Base-by-base conservation (phyloP, 768 basidiomycete genomes). In the Clathrus columnatus region DNA sequence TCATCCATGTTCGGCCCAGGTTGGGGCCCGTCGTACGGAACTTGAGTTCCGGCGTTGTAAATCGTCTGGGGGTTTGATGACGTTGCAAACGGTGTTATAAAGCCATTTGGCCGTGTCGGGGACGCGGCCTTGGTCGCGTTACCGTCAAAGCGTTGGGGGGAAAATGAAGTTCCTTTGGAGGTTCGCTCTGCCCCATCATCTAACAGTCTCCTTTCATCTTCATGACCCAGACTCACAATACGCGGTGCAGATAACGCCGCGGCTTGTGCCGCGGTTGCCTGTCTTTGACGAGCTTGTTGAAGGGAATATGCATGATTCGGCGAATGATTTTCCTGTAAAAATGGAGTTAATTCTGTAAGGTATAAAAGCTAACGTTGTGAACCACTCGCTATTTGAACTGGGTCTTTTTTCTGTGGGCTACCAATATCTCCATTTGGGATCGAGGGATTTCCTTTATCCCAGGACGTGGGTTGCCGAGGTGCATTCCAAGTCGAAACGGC, bases 131-230 rank as follows among this genome's bases (percentile, higher is more conserved):
- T 74, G 62, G 68, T 72, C 43, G 75, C 65, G 52, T 66, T 67
- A 61, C 62, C 70, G 63, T 81, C 79, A 65, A 76, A 78, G 57
- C 75, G 72, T 62, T 80, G 79, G 42, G 80, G 78, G 53, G 80
- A 79, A 62, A 75, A 76, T 54, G 77, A 76, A 51, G 72, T 74
- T 60, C 68, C 63, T 69, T 78, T 81, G 30, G 70, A 57, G 54
- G 69, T 68, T 54, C 70, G 66, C 53, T 74, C 68, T 60, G 73
- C 72, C 4, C 14, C n/a, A 64, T 78, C 75, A 48, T 79, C 79
- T 77, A 48, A 18, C 5, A 55, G n/a, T 26, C 54, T 47, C 44
- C 50, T 51, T 24, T 57, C 56, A 10, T 51, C 56, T n/a, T 50
- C 56, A 18, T 51, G 48, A 14, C 29, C 54, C 44, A 55, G 41